phyloP scores from a whole-genome alignment of 2,329 filamentous ascomycete genomes.

The Epicoccum sorghinum region DNA sequence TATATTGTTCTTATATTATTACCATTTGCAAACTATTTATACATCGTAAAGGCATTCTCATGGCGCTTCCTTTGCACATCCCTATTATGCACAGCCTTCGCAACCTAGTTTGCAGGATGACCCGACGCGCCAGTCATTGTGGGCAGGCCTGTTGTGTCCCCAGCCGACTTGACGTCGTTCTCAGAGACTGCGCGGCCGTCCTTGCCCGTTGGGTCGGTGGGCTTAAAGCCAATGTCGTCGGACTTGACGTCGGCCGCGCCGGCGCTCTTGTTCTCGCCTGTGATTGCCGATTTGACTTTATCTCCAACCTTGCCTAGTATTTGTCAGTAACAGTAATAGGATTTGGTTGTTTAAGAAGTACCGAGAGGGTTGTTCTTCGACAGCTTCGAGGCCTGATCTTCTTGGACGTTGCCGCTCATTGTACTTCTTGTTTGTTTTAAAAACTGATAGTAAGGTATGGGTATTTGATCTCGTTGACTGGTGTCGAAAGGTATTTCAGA shows the following conservation, averaged over 20 bases:
- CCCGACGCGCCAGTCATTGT: conserved; percentile 5
- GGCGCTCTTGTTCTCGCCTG: background rate
- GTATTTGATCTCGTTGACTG: too few relatives aligned
- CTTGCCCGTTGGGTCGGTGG: conserved; percentile 2
- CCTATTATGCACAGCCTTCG: background rate
- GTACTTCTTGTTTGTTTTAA: background rate
- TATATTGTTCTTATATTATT: background rate
- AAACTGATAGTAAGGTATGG: too few relatives aligned
- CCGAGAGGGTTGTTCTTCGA: conserved; percentile 8
- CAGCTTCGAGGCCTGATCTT: conserved; percentile 9
- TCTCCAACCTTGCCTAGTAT: conserved; percentile 1
- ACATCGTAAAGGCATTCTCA: background rate
- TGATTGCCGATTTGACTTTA: background rate
- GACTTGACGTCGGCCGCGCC: background rate
- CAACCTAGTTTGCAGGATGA: background rate
- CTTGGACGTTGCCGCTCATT: background rate
- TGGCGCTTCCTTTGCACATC: background rate
- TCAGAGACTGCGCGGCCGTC: conserved; percentile 8
- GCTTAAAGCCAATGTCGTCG: conserved; percentile 9
- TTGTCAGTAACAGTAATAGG: background rate
- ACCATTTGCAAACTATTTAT: background rate
- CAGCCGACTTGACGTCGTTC: conserved; percentile 2
- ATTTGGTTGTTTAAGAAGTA: background rate
- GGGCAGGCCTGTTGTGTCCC: conserved; percentile 4
- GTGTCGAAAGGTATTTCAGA: too few relatives aligned